Conservation (phyloP, 192 early-diverging fungal genomes). For the Diversispora epigaea region DNA sequence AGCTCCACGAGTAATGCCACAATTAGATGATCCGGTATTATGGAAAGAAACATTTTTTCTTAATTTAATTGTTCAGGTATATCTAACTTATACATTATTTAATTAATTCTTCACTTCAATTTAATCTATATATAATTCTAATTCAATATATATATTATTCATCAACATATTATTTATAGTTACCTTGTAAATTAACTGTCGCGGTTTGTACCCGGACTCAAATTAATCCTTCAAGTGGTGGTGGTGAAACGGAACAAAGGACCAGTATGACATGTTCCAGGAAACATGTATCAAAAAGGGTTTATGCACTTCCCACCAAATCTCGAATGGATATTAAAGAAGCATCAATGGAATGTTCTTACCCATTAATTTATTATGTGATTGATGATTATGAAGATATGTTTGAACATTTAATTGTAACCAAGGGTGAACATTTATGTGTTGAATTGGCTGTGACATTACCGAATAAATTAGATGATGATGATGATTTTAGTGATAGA, state of each 20-base stretch:
- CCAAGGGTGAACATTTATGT: slow-evolving; percentile 84
- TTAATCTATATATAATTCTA: neutral
- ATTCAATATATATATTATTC: neutral
- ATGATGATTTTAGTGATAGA: slow-evolving; percentile 25
- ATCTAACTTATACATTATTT: neutral
- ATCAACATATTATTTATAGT: slow-evolving; percentile 30
- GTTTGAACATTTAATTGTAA: slow-evolving; percentile 84
- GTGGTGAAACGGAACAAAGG: slow-evolving; percentile 33
- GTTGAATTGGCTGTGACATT: slow-evolving; percentile 83
- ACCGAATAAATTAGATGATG: slow-evolving; percentile 45
- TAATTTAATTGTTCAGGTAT: slow-evolving; percentile 82
- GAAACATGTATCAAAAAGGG: slow-evolving; percentile 71
- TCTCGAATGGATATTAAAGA: slow-evolving; percentile 90
- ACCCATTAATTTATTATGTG: slow-evolving; percentile 89
- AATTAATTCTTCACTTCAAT: neutral
- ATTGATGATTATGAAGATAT: slow-evolving; percentile 90
- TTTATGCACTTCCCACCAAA: slow-evolving; percentile 88
- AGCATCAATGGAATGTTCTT: slow-evolving; percentile 85
- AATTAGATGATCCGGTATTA: slow-evolving; percentile 67
- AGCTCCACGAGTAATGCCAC: slow-evolving; percentile 58
- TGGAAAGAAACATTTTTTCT: slow-evolving; percentile 93
- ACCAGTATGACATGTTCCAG: slow-evolving; percentile 73
- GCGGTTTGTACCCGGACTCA: slow-evolving; percentile 71
- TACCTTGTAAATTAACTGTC: slow-evolving; percentile 88
- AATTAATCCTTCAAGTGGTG: slow-evolving; percentile 15